A percentile compares a stretch with the other conserved stretches of the same genome.
These are phyloP conservation scores for Termitomyces sp. DNA, from an alignment of 768 basidiomycete genomes.

Conservation along the genomic window DNA sequence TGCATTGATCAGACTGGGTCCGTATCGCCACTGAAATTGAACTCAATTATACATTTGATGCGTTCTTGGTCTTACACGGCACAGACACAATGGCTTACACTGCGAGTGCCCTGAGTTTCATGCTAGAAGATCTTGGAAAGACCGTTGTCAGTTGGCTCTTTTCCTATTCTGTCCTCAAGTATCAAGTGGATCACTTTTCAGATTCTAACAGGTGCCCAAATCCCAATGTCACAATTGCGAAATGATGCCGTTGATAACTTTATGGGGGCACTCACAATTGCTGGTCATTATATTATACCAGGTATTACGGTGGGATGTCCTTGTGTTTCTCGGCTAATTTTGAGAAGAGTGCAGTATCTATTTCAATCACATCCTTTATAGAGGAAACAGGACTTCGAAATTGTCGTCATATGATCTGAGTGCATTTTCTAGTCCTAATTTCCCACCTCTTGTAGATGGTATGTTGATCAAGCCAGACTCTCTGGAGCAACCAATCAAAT, in stretches of 20 bases:
- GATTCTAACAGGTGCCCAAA: constrained; percentile 93
- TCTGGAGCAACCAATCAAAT: constrained; percentile 4
- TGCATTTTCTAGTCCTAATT: constrained; percentile 84
- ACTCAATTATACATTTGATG: constrained; percentile 88
- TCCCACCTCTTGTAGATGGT: constrained; percentile 79
- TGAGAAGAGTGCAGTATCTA: constrained; percentile 74
- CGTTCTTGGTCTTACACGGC: constrained; percentile 87
- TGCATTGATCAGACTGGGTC: constrained; percentile 68
- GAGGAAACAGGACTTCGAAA: constrained; percentile 84
- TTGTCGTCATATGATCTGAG: constrained; percentile 76
- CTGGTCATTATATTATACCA: constrained; percentile 89
- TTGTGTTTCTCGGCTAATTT: background rate
- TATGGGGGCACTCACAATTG: constrained; percentile 82
- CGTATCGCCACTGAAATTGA: constrained; percentile 89
- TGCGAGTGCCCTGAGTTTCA: constrained; percentile 82
- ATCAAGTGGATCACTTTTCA: constrained; percentile 19
- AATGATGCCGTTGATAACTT: constrained; percentile 94
- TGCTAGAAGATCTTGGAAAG: constrained; percentile 90
- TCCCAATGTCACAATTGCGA: constrained; percentile 84
- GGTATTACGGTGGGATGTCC: constrained; percentile 34
- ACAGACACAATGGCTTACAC: constrained; percentile 92
- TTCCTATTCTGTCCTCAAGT: background rate
- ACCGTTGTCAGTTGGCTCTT: constrained; percentile 56
- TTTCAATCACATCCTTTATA: constrained; percentile 85
- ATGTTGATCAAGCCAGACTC: constrained; percentile 9